Evolutionary conservation across 1,139 yeast genomes (phyloP).

Genomic region (Diutina rugosa): DNA sequence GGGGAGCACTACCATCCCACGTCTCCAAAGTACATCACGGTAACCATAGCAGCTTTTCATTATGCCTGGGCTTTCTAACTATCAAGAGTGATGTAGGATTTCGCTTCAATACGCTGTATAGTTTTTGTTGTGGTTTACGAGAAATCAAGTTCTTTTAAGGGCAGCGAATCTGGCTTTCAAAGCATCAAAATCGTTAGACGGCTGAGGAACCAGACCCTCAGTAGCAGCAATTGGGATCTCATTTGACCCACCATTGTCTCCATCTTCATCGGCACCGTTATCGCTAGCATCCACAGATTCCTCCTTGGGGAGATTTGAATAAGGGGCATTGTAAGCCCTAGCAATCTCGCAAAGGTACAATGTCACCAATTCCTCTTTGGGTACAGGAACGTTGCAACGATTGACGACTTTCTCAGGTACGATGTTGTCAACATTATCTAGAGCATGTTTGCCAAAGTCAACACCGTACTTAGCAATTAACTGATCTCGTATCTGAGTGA

Average conservation of each 20-base stretch:
- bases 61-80: no score
- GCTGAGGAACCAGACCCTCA: neutral
- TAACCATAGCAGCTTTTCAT: no score
- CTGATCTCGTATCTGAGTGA: constrained; percentile 47
- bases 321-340: constrained; percentile 64
- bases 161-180: constrained; percentile 36
- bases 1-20: no score
- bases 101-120: no score
- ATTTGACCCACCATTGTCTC: constrained; percentile 10
- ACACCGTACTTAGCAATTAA: constrained; percentile 51
- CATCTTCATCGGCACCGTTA: constrained; percentile 11
- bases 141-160: constrained; percentile 14
- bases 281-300: constrained; percentile 4
- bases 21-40: no score
- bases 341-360: constrained; percentile 75
- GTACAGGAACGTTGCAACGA: constrained; percentile 58
- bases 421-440: constrained; percentile 35
- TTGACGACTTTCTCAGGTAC: constrained; percentile 57
- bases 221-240: constrained; percentile 8
- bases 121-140: no score
- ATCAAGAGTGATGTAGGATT: no score
- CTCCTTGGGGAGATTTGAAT: constrained; percentile 32
- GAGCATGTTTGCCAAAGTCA: constrained; percentile 47
- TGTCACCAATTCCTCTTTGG: constrained; percentile 50
- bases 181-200: constrained; percentile 20